A percentile compares a stretch with the other conserved stretches of the same genome.
These are phyloP conservation scores for Cercospora berteroae DNA, from an alignment of 2,329 filamentous ascomycete species.

Conservation along the genomic window DNA sequence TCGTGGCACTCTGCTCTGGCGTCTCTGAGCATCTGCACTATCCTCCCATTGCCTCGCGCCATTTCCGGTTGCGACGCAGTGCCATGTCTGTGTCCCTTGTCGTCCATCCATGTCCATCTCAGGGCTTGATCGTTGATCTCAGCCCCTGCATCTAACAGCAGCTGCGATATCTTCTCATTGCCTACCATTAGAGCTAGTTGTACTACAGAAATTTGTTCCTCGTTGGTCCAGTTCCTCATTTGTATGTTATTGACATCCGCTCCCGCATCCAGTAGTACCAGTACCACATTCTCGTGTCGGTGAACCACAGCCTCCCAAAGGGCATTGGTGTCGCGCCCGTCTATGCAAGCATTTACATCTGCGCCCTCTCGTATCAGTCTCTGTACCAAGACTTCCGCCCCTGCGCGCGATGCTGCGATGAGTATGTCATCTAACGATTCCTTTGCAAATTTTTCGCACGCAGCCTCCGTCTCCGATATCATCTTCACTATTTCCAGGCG, in stretches of 20 bases:
- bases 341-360: not conserved
- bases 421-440: not conserved
- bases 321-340: not conserved
- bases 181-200: not conserved
- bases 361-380: not conserved
- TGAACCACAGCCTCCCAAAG: not conserved
- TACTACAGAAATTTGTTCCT: not conserved
- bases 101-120: not conserved
- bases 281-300: not conserved
- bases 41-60: not conserved
- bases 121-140: not conserved
- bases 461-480: not conserved
- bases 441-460: not conserved
- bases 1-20: not conserved
- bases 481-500: not conserved
- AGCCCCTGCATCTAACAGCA: not conserved
- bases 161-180: not conserved
- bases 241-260: not conserved
- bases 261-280: not conserved
- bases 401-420: not conserved
- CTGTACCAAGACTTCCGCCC: not conserved
- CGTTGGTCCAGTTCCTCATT: too few relatives aligned
- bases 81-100: not conserved
- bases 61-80: not conserved
- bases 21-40: not conserved